phyloP scores from a whole-genome alignment of 1,284 basidiomycete species.

The Stygiomarasmius scandens region DNA sequence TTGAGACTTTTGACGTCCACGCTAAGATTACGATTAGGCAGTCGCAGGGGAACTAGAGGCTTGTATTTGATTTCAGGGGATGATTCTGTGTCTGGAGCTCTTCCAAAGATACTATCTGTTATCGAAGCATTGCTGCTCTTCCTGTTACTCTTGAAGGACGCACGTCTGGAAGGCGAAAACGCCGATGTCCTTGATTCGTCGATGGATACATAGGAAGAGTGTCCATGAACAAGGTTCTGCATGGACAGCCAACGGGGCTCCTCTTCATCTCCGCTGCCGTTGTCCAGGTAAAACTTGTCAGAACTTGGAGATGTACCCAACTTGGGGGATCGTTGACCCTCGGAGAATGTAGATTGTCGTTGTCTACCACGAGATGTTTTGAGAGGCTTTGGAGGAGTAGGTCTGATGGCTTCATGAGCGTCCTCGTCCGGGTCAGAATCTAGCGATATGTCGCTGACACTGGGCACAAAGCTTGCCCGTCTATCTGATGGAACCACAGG shows the following conservation, averaged over 20 bases:
- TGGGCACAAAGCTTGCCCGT: slow-evolving; percentile 17
- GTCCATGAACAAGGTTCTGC: slow-evolving; percentile 35
- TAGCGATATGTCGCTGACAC: not conserved
- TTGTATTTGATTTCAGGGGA: not conserved
- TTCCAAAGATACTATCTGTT: not conserved
- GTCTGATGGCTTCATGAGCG: slow-evolving; percentile 38
- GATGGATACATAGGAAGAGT: slow-evolving; percentile 46
- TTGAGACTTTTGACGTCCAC: slow-evolving; percentile 61
- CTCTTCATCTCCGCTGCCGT: slow-evolving; percentile 17
- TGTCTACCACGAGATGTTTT: not conserved
- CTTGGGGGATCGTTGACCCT: not conserved
- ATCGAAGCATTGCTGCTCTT: not conserved
- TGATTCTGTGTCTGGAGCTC: not conserved
- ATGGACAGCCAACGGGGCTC: slow-evolving; percentile 36
- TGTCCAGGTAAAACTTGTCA: slow-evolving; percentile 1
- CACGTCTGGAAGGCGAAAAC: slow-evolving; percentile 40
- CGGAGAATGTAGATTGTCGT: not conserved
- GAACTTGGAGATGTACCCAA: slow-evolving; percentile 1
- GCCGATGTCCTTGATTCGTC: slow-evolving; percentile 46
- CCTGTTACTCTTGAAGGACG: slow-evolving; percentile 22
- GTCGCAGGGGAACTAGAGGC: slow-evolving; percentile 24
- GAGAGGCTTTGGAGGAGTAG: slow-evolving; percentile 23
- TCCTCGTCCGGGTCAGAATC: slow-evolving; percentile 29
- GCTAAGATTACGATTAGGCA: slow-evolving; percentile 54
- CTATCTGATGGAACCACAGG: slow-evolving; percentile 20